Base-by-base conservation (phyloP, 1,284 basidiomycete genomes). In the Puccinia polysora region DNA sequence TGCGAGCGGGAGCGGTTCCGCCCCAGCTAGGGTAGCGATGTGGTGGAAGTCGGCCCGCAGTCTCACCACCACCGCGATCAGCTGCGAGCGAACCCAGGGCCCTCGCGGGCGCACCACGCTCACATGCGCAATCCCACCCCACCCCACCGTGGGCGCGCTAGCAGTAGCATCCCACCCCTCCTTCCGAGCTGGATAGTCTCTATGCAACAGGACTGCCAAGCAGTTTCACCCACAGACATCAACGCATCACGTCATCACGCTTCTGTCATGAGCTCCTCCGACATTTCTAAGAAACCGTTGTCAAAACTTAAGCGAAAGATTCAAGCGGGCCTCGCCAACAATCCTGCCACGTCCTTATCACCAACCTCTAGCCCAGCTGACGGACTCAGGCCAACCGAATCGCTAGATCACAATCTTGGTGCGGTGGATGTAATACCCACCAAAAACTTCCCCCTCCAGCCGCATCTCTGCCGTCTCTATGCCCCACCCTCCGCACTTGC, bases 251-350 rank as follows among this genome's bases (percentile, higher is more conserved):
- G 34, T 12, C 25, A 36, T 6, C 52, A 25, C 3, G 8, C 28
- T 34, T 20, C 53, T 2, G 7, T 34, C 4, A 56, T 2, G 6
- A 56, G 38, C 36, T 38, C 20, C 30, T 59, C 56, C 56, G 36
- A 59, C 18, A 14, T 23, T 25, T 23, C 56, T 2, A 59, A 59
- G 56, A 59, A 59, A 59, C 34, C 56, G 38, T 23, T 59, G 1
- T 59, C 56, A 4, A 59, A 59, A 59, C 36, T 59, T 1, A 34
- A 59, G 56, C 56, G 56, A 59, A 34, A 38, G 8, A 59, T 59
- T 4, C 56, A 59, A 38, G 56, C 56, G 5, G 56, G 56, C 14
- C 56, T 59, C 20, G 56, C 56, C 3, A 38, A 23, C n/a, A n/a
- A n/a, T n/a, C n/a, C n/a, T 20, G 32, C 56, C 43, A 23, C 2